Evolutionary conservation across 495 filamentous ascomycete genomes (phyloP).

Genomic region (Penicillium pulvis): DNA sequence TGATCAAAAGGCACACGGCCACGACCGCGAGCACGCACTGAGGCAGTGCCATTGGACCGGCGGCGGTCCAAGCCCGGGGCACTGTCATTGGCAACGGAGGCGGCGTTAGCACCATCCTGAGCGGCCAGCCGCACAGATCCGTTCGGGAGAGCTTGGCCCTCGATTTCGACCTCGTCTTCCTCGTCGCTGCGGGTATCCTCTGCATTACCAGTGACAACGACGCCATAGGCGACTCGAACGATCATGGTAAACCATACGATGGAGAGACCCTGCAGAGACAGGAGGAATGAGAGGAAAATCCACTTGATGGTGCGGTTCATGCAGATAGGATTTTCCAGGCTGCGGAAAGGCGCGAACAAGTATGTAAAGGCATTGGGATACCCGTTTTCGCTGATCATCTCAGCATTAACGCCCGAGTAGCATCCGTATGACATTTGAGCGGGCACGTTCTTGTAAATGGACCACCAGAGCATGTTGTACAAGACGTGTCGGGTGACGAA

Average conservation of each 20-base stretch:
- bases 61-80: slow-evolving; percentile 49
- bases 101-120: slow-evolving; percentile 31
- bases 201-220: slow-evolving; percentile 73
- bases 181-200: slow-evolving; percentile 89
- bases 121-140: slow-evolving; percentile 35
- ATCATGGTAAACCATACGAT: slow-evolving; percentile 93
- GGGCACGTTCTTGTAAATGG: slow-evolving; percentile 72
- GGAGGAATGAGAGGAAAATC: slow-evolving; percentile 72
- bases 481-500: slow-evolving; percentile 78
- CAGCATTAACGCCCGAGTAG: slow-evolving; percentile 60
- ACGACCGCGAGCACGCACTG: slow-evolving; percentile 38
- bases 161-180: slow-evolving; percentile 68
- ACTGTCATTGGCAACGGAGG: slow-evolving; percentile 32
- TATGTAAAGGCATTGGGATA: slow-evolving; percentile 59
- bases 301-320: slow-evolving; percentile 71
- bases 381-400: slow-evolving; percentile 57
- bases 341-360: slow-evolving; percentile 67
- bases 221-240: slow-evolving; percentile 71
- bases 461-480: slow-evolving; percentile 77
- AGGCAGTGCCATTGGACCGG: slow-evolving; percentile 36
- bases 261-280: slow-evolving; percentile 77
- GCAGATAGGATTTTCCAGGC: slow-evolving; percentile 72
- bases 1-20: slow-evolving; percentile 63
- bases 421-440: slow-evolving; percentile 66
- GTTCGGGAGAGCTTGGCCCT: slow-evolving; percentile 37